A percentile compares a stretch with the other conserved stretches of the same genome.
These are phyloP conservation scores for Lentinula novae-zelandiae DNA, from an alignment of 1,284 basidiomycete genomes.

Conservation along the genomic window DNA sequence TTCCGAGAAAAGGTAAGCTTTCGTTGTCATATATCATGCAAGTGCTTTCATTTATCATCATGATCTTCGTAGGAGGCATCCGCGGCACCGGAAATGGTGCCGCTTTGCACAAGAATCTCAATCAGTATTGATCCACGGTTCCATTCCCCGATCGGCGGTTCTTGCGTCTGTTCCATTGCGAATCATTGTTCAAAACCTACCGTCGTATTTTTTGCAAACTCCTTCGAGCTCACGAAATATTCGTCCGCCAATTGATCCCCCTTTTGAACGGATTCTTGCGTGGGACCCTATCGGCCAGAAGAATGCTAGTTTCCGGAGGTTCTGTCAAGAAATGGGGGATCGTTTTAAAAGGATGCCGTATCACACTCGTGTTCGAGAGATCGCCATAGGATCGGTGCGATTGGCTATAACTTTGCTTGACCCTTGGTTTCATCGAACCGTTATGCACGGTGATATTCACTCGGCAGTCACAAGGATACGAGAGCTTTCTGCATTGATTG, in stretches of 20 bases:
- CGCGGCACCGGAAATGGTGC: constrained; percentile 71
- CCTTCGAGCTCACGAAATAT: constrained; percentile 21
- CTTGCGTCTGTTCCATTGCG: constrained; percentile 66
- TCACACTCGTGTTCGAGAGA: constrained; percentile 56
- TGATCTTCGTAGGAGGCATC: constrained; percentile 43
- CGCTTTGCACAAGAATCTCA: constrained; percentile 71
- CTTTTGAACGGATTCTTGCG: constrained; percentile 28
- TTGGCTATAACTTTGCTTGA: constrained; percentile 63
- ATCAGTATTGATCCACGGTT: constrained; percentile 66
- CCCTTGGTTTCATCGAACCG: constrained; percentile 58
- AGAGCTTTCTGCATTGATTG: constrained; percentile 54
- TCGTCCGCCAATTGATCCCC: not conserved
- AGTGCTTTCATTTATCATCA: not conserved
- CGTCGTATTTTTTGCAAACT: constrained; percentile 61
- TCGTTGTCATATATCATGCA: not conserved
- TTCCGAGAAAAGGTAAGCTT: constrained; percentile 44
- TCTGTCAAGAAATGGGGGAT: constrained; percentile 65
- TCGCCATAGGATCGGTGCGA: constrained; percentile 61
- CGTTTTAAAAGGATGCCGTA: constrained; percentile 52
- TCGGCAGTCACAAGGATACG: constrained; percentile 44
- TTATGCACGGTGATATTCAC: constrained; percentile 41
- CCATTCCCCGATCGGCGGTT: constrained; percentile 60
- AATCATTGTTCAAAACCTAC: constrained; percentile 58
- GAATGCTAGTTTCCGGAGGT: constrained; percentile 55
- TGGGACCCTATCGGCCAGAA: constrained; percentile 59